phyloP scores from a whole-genome alignment of 352 stramenopile species.

The Globisporangium alternatum region DNA sequence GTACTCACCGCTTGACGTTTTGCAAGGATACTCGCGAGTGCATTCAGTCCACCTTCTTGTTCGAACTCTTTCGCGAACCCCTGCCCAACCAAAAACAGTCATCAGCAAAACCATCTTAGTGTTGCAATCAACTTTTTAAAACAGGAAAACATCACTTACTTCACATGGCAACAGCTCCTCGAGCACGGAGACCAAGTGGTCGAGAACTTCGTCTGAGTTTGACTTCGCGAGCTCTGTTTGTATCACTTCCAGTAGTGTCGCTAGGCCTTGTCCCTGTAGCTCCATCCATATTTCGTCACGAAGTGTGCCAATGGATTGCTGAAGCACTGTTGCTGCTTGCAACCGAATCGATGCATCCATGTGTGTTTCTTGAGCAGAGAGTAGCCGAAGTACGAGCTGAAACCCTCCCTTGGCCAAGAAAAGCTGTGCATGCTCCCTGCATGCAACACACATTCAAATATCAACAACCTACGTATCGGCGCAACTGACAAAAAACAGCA shows the following conservation, averaged over 20 bases:
- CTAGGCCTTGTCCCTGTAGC: slow-evolving; percentile 1
- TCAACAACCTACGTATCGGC: no score
- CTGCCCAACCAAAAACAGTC: neutral
- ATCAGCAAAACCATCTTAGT: neutral
- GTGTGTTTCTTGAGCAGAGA: neutral
- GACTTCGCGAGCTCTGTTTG: neutral
- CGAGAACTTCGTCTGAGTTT: neutral
- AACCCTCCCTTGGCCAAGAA: neutral
- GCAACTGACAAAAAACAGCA: neutral
- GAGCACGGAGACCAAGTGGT: neutral
- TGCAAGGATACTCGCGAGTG: slow-evolving; percentile 1
- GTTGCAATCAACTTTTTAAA: neutral
- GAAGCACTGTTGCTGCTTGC: neutral
- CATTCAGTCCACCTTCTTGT: neutral
- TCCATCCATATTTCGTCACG: slow-evolving; percentile 7
- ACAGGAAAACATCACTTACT: neutral
- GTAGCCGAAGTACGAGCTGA: neutral
- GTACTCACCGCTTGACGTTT: slow-evolving; percentile 2
- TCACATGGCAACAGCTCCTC: slow-evolving; percentile 8
- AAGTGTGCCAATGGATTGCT: neutral
- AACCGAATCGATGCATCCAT: neutral
- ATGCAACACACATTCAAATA: neutral
- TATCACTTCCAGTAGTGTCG: neutral
- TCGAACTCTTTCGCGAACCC: slow-evolving; percentile 8
- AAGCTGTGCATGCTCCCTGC: slow-evolving; percentile 4